A percentile compares a stretch with the other conserved stretches of the same genome.
Conservation (phyloP, 2,329 filamentous ascomycete genomes). For the Ceratocystiopsis brevicomis region DNA sequence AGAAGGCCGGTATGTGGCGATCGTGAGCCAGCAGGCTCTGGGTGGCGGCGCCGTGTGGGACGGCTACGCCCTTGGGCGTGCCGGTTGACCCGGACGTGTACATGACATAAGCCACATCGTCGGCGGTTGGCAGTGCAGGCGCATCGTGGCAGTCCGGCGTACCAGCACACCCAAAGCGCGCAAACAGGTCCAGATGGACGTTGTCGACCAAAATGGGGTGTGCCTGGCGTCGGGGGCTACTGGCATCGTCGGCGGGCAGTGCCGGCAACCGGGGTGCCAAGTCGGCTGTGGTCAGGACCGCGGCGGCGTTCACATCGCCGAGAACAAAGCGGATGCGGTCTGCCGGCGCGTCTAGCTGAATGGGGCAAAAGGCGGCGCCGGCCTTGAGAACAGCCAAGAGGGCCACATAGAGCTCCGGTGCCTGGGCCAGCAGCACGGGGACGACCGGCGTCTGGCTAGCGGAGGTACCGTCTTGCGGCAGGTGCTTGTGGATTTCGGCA, state of each 20-base stretch:
- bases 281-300: slow-evolving; percentile 45
- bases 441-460: slow-evolving; percentile 31
- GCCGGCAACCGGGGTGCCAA: slow-evolving; percentile 22
- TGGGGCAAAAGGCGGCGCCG: slow-evolving; percentile 70
- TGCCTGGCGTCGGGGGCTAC: too few relatives aligned
- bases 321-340: slow-evolving; percentile 68
- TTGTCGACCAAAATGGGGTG: slow-evolving; percentile 8
- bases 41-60: slow-evolving; percentile 63
- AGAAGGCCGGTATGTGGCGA: slow-evolving; percentile 54
- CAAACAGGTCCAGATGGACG: slow-evolving; percentile 17
- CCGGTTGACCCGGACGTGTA: slow-evolving; percentile 88
- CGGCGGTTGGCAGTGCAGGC: slow-evolving; percentile 6
- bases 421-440: slow-evolving; percentile 62
- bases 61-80: slow-evolving; percentile 66
- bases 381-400: slow-evolving; percentile 62
- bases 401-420: slow-evolving; percentile 56
- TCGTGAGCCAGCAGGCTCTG: slow-evolving; percentile 73
- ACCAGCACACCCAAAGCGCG: too few relatives aligned
- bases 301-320: slow-evolving; percentile 49
- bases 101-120: slow-evolving; percentile 65
- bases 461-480: not conserved
- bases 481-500: slow-evolving; percentile 21
- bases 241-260: too few relatives aligned
- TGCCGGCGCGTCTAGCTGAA: slow-evolving; percentile 57
- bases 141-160: not conserved